Percentiles rank a stretch among this genome's conserved stretches.
Evolutionary conservation across 2,329 filamentous ascomycete genomes (phyloP).

Genomic region (Cryphonectria naterciae): DNA sequence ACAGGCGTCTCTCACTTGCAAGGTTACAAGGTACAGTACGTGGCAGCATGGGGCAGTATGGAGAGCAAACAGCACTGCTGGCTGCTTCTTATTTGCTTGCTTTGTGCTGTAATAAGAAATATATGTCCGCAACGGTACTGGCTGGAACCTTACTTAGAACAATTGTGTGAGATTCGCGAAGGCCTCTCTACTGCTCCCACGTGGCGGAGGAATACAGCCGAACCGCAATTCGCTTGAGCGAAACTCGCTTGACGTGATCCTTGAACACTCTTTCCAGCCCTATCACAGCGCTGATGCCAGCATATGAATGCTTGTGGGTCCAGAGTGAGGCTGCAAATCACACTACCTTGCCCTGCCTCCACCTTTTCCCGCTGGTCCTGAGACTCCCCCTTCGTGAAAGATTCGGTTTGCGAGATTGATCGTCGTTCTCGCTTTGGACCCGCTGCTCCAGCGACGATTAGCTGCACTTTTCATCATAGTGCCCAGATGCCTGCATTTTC

Average conservation of each 20-base stretch:
- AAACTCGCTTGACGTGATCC: not conserved
- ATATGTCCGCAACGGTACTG: not conserved
- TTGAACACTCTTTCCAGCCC: not conserved
- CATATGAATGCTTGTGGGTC: not conserved
- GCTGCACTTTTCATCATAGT: not conserved
- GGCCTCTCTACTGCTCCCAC: not conserved
- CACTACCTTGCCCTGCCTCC: no score
- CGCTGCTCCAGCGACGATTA: not conserved
- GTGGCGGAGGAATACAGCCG: not conserved
- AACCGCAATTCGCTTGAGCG: not conserved
- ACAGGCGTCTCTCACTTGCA: not conserved
- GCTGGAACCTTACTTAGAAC: not conserved
- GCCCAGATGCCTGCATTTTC: not conserved
- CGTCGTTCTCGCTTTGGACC: not conserved
- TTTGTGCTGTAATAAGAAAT: not conserved
- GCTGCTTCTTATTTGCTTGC: not conserved
- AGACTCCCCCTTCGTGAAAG: not conserved
- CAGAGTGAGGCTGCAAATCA: no score
- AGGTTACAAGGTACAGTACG: not conserved
- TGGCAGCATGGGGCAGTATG: not conserved
- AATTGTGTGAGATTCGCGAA: not conserved
- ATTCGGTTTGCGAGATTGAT: not conserved
- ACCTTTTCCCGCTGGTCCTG: not conserved
- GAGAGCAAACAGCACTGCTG: not conserved
- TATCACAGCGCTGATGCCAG: not conserved